Evolutionary conservation across 306 rosid genomes (phyloP), one percentile per base, ranked within the genome.

Genomic region (Cajanus cajan): DNA sequence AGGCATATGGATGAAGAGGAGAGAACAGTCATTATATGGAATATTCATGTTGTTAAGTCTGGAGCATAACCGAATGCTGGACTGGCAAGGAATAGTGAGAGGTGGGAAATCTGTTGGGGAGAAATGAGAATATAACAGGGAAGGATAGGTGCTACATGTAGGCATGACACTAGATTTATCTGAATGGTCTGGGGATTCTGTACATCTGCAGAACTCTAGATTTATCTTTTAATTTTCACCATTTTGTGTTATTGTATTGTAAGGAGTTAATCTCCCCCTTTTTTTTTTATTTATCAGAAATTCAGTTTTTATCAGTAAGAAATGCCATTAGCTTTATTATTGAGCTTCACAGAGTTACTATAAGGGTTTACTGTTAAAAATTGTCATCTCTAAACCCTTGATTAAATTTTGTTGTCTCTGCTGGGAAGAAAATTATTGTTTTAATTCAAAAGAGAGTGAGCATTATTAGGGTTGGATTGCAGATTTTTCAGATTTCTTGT

Each of bases 51-150:
- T 15, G 68, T 65, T 5, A 37, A 65, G 36, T 22, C 41, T 52
- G 66, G 51, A 76, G 64, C 44, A 50, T 47, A 36, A 65, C 66
- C 15, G 8, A 64, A 76, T 50, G 16, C 66, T 65, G 19, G 22
- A 43, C 52, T 48, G 7, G 18, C 39, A 63, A 76, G 64, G 25
- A 64, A 48, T 76, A 36, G n/a, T 62, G 65, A 51, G 65, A 48
- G 80, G 40, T 48, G 52, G 47, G 6, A 13, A 47, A 63, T 76
- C 41, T 33, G 64, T 48, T 48, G 16, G 25, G 50, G 72, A 57
- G 68, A 65, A 75, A 64, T 77, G 81, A 77, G 68, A 66, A 39
- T 77, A 65, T 22, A 8, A 22, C 19, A 33, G 41, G 65, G 74
- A 36, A 22, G 74, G 54, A 77, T 77, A 54, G 7, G 31, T 24